Conservation (phyloP, 2,329 filamentous ascomycete species). For the Claviceps lovelessii region DNA sequence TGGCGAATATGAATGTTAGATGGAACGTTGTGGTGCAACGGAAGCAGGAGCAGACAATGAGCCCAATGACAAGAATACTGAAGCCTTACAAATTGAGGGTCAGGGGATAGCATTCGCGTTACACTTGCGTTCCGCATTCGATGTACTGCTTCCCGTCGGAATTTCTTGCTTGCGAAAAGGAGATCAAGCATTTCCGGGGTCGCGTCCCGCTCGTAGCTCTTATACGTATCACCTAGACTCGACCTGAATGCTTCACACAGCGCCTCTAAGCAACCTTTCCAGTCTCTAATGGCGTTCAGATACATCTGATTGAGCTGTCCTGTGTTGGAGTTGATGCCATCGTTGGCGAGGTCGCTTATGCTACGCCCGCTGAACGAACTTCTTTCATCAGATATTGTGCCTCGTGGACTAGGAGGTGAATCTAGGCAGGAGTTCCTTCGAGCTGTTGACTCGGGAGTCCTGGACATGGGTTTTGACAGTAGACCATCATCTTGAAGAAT, state of each 20-base stretch:
- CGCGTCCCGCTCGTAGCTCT: conserved; percentile 28
- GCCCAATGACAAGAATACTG: background rate
- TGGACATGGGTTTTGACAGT: conserved; percentile 10
- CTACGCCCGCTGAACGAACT: conserved; percentile 25
- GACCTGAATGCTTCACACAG: conserved; percentile 26
- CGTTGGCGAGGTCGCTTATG: conserved; percentile 18
- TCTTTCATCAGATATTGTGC: conserved; percentile 18
- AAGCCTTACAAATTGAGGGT: conserved; percentile 26
- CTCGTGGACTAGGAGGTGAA: conserved; percentile 16
- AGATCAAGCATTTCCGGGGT: conserved; percentile 28
- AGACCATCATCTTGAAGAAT: conserved; percentile 27
- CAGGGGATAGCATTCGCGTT: conserved; percentile 27
- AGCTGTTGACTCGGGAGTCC: conserved; percentile 10
- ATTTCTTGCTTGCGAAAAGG: conserved; percentile 27
- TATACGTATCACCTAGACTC: conserved; percentile 31
- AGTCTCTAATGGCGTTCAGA: conserved; percentile 28
- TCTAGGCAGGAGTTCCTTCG: conserved; percentile 19
- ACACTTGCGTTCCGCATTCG: conserved; percentile 33
- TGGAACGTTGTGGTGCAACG: too few species aligned
- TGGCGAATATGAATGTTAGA: background rate
- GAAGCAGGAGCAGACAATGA: background rate
- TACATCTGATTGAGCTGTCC: conserved; percentile 17
- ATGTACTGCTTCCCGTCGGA: conserved; percentile 28
- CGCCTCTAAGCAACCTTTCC: conserved; percentile 27
- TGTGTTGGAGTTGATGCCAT: conserved; percentile 9